These are phyloP conservation scores for Acanthamoeba rhysodes DNA, from an alignment of 208 protist genomes.

Conservation along the genomic window DNA sequence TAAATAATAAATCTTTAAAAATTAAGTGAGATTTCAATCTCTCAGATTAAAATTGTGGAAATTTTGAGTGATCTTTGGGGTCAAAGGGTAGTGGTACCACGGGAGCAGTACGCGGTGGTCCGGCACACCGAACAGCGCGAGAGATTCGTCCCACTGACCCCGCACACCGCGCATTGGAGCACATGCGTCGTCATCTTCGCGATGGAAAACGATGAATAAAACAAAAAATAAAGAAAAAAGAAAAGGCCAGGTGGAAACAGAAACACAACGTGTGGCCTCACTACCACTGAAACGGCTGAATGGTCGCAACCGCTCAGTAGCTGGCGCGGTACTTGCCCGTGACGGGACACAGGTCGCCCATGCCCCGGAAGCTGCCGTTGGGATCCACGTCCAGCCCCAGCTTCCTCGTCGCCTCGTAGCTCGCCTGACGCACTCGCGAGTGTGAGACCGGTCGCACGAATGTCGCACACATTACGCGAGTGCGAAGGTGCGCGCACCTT, in stretches of 20 bases:
- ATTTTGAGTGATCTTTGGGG: too few species aligned
- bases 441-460: not conserved
- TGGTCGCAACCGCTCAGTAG: slow-evolving; percentile 38
- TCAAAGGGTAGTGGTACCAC: not conserved
- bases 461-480: too few species aligned
- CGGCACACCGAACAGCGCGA: slow-evolving; percentile 13
- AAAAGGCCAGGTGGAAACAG: not conserved
- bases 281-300: too few species aligned
- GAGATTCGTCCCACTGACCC: not conserved
- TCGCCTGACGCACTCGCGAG: not conserved
- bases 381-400: slow-evolving; percentile 65
- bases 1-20: too few species aligned
- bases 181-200: not conserved
- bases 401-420: slow-evolving; percentile 40
- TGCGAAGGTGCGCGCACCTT: not conserved
- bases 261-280: not conserved
- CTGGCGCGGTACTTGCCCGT: slow-evolving; percentile 73
- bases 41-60: too few species aligned
- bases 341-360: slow-evolving; percentile 71
- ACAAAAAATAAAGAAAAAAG: too few species aligned
- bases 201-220: too few species aligned
- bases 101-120: not conserved
- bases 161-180: slow-evolving; percentile 23
- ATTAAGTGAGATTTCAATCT: too few species aligned
- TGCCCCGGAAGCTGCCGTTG: slow-evolving; percentile 38